These are phyloP conservation scores for Carex cristatella DNA, from an alignment of 176 grass and related monocot species.

Conservation along the genomic window DNA sequence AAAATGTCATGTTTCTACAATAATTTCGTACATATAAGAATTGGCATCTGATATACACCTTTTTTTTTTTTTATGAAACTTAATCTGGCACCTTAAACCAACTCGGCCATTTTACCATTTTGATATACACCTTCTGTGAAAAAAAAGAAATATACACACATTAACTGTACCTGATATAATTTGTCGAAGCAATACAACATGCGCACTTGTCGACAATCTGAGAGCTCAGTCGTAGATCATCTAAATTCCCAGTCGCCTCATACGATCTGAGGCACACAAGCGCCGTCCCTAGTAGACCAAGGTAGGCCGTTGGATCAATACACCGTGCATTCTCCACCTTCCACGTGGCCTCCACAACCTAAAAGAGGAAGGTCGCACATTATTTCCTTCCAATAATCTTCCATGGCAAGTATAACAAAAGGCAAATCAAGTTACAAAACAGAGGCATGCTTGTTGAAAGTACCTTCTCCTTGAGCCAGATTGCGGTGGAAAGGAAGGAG, in stretches of 20 bases:
- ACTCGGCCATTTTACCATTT: too few relatives aligned
- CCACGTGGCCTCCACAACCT: constrained; percentile 38
- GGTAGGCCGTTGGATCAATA: constrained; percentile 29
- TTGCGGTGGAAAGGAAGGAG: constrained; percentile 23
- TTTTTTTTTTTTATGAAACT: too few relatives aligned
- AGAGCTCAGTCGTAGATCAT: constrained; percentile 21
- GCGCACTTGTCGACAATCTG: constrained; percentile 32
- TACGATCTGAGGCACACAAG: constrained; percentile 30
- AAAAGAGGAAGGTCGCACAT: not conserved
- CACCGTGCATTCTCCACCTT: not conserved
- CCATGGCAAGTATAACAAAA: not conserved
- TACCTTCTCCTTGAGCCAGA: constrained; percentile 32
- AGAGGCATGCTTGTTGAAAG: not conserved
- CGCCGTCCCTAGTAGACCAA: constrained; percentile 29
- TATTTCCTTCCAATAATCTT: not conserved
- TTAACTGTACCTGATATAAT: not conserved
- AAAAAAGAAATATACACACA: not conserved
- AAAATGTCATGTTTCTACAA: constrained; percentile 30
- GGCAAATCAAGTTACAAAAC: not conserved
- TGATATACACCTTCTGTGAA: not conserved
- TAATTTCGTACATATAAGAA: not conserved
- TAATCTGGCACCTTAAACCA: too few relatives aligned
- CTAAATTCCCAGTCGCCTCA: constrained; percentile 8
- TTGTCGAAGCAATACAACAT: not conserved
- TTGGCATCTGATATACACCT: not conserved